Conservation (phyloP, 1,284 basidiomycete genomes). For the Boletus sp. region DNA sequence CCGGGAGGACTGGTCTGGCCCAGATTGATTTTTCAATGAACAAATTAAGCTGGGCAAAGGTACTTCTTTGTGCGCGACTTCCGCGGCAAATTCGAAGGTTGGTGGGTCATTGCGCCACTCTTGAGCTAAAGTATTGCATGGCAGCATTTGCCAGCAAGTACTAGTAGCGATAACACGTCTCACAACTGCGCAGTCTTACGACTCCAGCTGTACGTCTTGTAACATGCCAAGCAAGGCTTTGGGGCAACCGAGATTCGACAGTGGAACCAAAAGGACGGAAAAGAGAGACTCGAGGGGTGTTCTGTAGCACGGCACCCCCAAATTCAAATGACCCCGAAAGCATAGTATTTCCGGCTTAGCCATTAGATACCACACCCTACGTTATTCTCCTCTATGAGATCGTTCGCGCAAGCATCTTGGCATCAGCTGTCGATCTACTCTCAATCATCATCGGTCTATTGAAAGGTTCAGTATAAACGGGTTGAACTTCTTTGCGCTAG, state of each 20-base stretch:
- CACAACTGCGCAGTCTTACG: too few relatives aligned
- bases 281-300: too few relatives aligned
- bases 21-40: neutral
- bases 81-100: neutral
- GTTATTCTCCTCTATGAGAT: too few relatives aligned
- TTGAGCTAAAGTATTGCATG: too few relatives aligned
- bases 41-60: neutral
- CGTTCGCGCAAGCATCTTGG: neutral
- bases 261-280: neutral
- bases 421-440: neutral
- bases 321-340: neutral
- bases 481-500: neutral
- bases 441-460: neutral
- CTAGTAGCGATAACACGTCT: too few relatives aligned
- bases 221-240: too few relatives aligned
- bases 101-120: neutral
- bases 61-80: neutral
- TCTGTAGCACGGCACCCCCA: too few relatives aligned
- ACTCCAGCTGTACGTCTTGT: too few relatives aligned
- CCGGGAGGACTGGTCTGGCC: neutral
- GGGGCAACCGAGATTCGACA: too few relatives aligned
- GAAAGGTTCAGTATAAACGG: neutral
- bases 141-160: too few relatives aligned
- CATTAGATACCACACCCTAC: too few relatives aligned
- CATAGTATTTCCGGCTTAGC: neutral